Percentiles rank a stretch among this genome's conserved stretches.
These are phyloP conservation scores for Peronospora tabacina DNA, from an alignment of 352 stramenopile genomes.

Conservation along the genomic window DNA sequence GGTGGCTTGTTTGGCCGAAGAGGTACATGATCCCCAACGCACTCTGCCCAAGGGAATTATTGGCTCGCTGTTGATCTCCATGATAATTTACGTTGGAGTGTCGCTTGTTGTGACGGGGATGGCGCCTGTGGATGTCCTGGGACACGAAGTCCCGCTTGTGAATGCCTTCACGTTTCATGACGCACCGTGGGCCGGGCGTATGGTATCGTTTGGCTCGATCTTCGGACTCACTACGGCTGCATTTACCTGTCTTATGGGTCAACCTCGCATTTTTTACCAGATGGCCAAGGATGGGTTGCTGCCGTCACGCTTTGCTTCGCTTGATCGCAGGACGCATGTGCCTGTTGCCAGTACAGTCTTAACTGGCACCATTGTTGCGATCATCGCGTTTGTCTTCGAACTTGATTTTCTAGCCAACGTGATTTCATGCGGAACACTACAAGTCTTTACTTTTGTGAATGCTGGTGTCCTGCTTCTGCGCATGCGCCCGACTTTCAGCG, in stretches of 20 bases:
- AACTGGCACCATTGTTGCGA: slow-evolving; percentile 70
- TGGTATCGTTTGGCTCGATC: slow-evolving; percentile 89
- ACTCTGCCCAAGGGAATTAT: slow-evolving; percentile 90
- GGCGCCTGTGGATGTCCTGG: slow-evolving; percentile 63
- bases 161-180: slow-evolving; percentile 79
- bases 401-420: slow-evolving; percentile 88
- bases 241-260: slow-evolving; percentile 89
- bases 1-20: slow-evolving; percentile 87
- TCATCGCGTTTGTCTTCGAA: slow-evolving; percentile 84
- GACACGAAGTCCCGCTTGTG: slow-evolving; percentile 69
- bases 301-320: slow-evolving; percentile 49
- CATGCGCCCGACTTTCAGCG: slow-evolving; percentile 42
- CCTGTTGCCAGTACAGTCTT: slow-evolving; percentile 82
- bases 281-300: slow-evolving; percentile 85
- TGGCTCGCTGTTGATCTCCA: slow-evolving; percentile 86
- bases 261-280: slow-evolving; percentile 89
- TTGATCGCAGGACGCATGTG: slow-evolving; percentile 57
- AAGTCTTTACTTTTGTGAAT: slow-evolving; percentile 92
- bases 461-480: slow-evolving; percentile 82
- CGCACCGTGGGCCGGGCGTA: slow-evolving; percentile 56
- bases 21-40: slow-evolving; percentile 84
- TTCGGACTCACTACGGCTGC: slow-evolving; percentile 87
- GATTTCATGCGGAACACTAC: slow-evolving; percentile 86
- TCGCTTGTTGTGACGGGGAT: slow-evolving; percentile 87
- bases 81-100: slow-evolving; percentile 86